Conservation (phyloP, 768 basidiomycete genomes). For the Auriscalpium microsporum region DNA sequence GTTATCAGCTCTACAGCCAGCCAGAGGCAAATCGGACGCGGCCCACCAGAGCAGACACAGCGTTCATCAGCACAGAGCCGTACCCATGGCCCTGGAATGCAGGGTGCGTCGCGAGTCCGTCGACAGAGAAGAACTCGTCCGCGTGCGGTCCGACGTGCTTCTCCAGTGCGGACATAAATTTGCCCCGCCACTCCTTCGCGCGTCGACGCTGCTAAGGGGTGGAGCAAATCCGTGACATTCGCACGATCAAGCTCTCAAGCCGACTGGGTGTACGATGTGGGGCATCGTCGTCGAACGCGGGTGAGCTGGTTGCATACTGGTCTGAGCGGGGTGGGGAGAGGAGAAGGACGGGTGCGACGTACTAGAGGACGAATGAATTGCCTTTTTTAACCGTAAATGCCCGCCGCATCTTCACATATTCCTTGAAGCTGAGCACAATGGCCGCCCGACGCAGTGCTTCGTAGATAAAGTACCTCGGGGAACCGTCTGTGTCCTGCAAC, state of each 20-base stretch:
- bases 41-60: neutral
- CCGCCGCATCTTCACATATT: neutral
- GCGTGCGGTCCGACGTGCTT: neutral
- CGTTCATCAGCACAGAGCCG: neutral
- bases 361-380: neutral
- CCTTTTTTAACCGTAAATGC: neutral
- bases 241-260: neutral
- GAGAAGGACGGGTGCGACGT: neutral
- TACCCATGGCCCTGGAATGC: constrained; percentile 4
- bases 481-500: neutral
- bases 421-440: neutral
- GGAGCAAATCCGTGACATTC: neutral
- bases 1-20: neutral
- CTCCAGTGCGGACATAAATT: neutral
- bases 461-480: neutral
- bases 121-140: neutral
- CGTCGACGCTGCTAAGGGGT: neutral
- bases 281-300: neutral
- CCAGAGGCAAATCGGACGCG: too few relatives aligned
- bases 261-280: neutral
- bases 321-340: neutral
- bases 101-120: neutral
- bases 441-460: neutral
- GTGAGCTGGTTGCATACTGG: neutral
- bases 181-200: neutral